phyloP scores from a whole-genome alignment of 108 stramenopile species.

The Nitzschia palea region DNA sequence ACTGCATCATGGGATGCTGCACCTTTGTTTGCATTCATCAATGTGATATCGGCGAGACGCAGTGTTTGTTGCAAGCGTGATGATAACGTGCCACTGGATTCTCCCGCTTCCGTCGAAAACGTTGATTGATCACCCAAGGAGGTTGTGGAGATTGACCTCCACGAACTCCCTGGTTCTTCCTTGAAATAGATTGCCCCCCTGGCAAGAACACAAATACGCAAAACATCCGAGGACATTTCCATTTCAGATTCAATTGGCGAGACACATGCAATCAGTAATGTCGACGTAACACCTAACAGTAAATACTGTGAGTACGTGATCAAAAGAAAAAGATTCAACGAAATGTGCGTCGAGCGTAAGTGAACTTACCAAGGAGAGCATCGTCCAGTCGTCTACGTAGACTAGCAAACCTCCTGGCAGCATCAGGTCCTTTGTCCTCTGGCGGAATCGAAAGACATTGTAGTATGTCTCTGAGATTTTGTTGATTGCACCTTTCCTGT shows the following conservation, averaged over 20 bases:
- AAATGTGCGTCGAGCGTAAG: too few relatives aligned
- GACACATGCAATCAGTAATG: constrained; percentile 8
- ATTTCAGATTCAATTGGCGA: constrained; percentile 2
- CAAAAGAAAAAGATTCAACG: too few relatives aligned
- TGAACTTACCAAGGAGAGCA: neutral
- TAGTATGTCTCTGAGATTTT: constrained; percentile 1
- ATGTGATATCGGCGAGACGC: neutral
- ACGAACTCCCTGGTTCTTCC: neutral
- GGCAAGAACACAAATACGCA: neutral
- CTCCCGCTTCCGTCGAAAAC: too few relatives aligned
- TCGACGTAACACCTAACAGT: neutral
- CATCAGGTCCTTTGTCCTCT: too few relatives aligned
- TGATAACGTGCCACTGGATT: too few relatives aligned
- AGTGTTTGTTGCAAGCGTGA: neutral
- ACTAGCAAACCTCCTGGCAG: neutral
- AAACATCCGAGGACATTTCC: neutral
- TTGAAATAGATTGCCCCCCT: neutral
- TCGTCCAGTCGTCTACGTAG: neutral
- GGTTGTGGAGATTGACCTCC: neutral
- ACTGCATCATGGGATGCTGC: neutral
- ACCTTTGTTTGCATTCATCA: neutral
- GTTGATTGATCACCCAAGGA: too few relatives aligned
- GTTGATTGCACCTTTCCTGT: too few relatives aligned
- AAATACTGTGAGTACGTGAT: neutral
- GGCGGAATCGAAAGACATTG: neutral